Conservation (phyloP, 2,329 filamentous ascomycete genomes). For the Trichoderma sp. region DNA sequence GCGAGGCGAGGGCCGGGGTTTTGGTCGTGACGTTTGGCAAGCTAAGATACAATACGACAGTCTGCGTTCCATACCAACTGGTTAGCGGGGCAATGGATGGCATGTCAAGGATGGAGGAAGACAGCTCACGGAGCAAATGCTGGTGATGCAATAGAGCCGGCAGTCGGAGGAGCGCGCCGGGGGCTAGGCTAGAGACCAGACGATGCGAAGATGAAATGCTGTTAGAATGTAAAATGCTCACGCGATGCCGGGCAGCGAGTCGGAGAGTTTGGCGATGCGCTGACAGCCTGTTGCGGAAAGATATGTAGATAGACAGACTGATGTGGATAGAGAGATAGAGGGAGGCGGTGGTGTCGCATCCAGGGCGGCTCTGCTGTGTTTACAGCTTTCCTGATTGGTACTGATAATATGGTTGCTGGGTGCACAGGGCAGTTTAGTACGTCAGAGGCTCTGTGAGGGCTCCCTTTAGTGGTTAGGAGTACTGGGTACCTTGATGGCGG, state of each 20-base stretch:
- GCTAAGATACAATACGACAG: neutral
- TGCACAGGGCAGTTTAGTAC: neutral
- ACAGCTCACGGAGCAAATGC: neutral
- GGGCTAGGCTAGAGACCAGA: neutral
- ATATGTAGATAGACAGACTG: neutral
- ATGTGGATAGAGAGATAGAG: neutral
- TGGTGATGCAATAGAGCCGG: neutral
- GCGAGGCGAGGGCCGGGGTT: constrained; percentile 3
- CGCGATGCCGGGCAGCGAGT: neutral
- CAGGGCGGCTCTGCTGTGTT: constrained; percentile 28
- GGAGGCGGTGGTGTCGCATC: constrained; percentile 18
- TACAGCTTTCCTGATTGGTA: constrained; percentile 36
- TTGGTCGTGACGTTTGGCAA: constrained; percentile 4
- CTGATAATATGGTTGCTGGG: constrained; percentile 30
- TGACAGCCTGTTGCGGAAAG: neutral
- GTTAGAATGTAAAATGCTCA: neutral
- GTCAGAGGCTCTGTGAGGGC: constrained; percentile 20
- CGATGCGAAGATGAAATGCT: constrained; percentile 4
- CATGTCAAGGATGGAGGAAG: neutral
- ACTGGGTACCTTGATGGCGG: neutral
- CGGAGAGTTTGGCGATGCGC: neutral
- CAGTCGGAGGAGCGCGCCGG: neutral
- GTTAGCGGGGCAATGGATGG: constrained; percentile 23
- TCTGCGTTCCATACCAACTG: constrained; percentile 21
- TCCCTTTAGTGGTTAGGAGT: neutral